These are phyloP conservation scores for Lineolata rhizophorae DNA, from an alignment of 495 filamentous ascomycete genomes.

Conservation along the genomic window DNA sequence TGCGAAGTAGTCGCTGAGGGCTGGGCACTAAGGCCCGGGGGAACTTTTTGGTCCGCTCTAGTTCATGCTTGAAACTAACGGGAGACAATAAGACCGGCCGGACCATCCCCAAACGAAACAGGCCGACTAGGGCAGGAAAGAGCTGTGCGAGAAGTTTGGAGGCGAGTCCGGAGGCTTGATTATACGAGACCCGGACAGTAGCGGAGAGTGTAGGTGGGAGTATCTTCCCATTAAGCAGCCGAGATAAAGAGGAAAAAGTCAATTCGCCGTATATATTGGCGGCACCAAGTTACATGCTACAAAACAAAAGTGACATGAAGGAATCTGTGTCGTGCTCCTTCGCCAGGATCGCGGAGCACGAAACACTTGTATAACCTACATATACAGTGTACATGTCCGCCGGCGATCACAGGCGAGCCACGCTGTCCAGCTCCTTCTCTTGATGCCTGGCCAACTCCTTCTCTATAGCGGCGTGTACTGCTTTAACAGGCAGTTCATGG, in stretches of 20 bases:
- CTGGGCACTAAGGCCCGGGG: no score
- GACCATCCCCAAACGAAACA: slow-evolving; percentile 32
- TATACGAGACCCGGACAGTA: slow-evolving; percentile 35
- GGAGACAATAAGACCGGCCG: slow-evolving; percentile 32
- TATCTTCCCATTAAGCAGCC: no score
- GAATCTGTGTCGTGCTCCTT: not conserved
- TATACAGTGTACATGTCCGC: no score
- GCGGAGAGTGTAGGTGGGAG: no score
- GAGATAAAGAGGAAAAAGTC: no score
- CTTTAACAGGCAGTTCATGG: slow-evolving; percentile 28
- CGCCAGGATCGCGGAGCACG: no score
- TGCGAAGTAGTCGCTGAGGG: not conserved
- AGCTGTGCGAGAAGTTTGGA: slow-evolving; percentile 46
- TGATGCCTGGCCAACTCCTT: no score
- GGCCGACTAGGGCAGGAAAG: slow-evolving; percentile 40
- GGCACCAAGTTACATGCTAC: no score
- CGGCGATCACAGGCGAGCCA: no score
- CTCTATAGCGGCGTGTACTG: slow-evolving; percentile 29
- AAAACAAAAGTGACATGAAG: not conserved
- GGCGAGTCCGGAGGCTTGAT: slow-evolving; percentile 33
- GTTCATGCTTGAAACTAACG: not conserved
- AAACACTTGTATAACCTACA: no score
- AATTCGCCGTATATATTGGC: no score
- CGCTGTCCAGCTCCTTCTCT: no score
- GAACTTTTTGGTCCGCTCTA: not conserved